phyloP scores from a whole-genome alignment of 164 flowering plant genomes.

The Tinospora cordifolia region DNA sequence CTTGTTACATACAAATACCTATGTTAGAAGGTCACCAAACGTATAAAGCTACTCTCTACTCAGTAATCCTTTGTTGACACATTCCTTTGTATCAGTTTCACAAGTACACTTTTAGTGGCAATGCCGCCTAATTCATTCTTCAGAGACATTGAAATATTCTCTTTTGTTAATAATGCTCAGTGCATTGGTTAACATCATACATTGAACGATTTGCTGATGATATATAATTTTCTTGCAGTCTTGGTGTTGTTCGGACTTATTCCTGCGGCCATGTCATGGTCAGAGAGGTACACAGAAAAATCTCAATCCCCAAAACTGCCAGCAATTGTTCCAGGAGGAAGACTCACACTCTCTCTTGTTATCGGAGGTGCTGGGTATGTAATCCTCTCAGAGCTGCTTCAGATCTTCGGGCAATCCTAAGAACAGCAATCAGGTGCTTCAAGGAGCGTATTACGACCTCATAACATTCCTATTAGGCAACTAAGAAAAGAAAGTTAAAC shows the following conservation, averaged over 20 bases:
- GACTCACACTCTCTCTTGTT: constrained; percentile 51
- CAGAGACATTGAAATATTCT: too few relatives aligned
- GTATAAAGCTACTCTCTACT: background rate
- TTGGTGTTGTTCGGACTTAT: constrained; percentile 85
- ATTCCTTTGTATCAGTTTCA: background rate
- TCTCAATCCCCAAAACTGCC: constrained; percentile 32
- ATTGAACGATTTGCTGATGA: constrained; percentile 6
- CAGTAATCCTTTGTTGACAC: too few relatives aligned
- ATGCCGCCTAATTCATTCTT: too few relatives aligned
- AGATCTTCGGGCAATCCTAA: constrained; percentile 29
- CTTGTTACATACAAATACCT: too few relatives aligned
- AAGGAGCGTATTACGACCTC: too few relatives aligned
- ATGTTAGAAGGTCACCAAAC: too few relatives aligned
- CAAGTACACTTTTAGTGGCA: background rate
- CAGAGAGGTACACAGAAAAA: constrained; percentile 56
- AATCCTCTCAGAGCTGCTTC: constrained; percentile 53
- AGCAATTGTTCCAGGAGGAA: constrained; percentile 73
- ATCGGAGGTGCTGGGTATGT: constrained; percentile 62
- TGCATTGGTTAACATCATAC: background rate
- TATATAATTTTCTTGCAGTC: constrained; percentile 29
- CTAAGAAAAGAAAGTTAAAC: too few relatives aligned
- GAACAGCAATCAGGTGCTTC: background rate
- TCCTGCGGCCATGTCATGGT: constrained; percentile 98
- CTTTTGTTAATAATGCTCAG: background rate
- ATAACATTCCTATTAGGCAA: too few relatives aligned